phyloP scores from a whole-genome alignment of 208 protist species.

The Acanthamoeba culbertsoni region DNA sequence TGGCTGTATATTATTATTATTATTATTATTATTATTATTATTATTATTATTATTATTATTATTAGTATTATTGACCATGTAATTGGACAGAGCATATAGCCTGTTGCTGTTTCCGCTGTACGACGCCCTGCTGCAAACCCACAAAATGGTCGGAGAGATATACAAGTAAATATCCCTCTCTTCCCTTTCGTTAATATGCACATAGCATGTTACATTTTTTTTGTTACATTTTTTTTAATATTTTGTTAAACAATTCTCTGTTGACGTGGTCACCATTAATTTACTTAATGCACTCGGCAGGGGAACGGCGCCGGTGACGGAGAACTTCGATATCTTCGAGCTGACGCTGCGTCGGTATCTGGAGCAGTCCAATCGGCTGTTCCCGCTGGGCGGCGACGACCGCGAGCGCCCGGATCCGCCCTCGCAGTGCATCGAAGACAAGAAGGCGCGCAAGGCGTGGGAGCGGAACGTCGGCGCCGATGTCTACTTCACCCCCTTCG shows the following conservation, averaged over 20 bases:
- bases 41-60: too few species aligned
- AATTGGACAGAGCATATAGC: conserved; percentile 20
- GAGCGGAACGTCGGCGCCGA: background rate
- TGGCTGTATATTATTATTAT: background rate
- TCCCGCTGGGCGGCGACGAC: conserved; percentile 32
- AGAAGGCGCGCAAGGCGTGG: conserved; percentile 6
- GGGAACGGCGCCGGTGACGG: background rate
- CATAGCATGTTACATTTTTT: background rate
- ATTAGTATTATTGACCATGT: too few species aligned
- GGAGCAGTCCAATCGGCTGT: conserved; percentile 39
- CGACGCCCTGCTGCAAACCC: conserved; percentile 22
- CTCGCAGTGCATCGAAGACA: conserved; percentile 47
- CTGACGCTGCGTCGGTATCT: conserved; percentile 32
- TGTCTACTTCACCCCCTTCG: conserved; percentile 4
- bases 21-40: too few species aligned
- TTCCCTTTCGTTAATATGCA: background rate
- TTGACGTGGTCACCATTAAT: too few species aligned
- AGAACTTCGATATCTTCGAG: conserved; percentile 60
- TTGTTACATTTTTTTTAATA: too few species aligned
- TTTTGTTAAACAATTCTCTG: too few species aligned
- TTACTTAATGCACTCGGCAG: too few species aligned
- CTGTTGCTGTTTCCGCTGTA: conserved; percentile 6
- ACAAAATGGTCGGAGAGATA: conserved; percentile 30
- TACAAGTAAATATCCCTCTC: background rate
- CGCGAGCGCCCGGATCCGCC: background rate